Percentiles rank a stretch among this genome's conserved stretches.
phyloP scores from a whole-genome alignment of 768 basidiomycete genomes.

The Nidularia pulvinata region DNA sequence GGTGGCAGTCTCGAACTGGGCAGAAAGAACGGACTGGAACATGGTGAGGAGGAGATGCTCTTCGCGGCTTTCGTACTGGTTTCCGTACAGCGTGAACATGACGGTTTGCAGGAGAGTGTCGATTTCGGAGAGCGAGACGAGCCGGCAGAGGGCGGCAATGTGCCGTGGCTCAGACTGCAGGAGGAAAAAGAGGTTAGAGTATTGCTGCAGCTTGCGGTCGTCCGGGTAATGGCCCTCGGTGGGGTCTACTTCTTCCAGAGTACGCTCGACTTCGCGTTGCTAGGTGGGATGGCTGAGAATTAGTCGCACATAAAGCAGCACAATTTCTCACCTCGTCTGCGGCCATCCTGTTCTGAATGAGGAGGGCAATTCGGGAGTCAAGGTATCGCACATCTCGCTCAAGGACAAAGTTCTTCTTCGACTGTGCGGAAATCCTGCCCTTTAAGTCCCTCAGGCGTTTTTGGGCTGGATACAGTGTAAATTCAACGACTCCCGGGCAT shows the following conservation, averaged over 20 bases:
- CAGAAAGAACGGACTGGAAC: constrained; percentile 98
- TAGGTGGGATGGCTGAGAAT: constrained; percentile 22
- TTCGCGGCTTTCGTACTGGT: constrained; percentile 98
- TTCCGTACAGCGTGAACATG: constrained; percentile 99
- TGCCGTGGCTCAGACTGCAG: constrained; percentile 98
- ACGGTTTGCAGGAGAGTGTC: constrained; percentile 99
- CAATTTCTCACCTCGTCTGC: constrained; percentile 76
- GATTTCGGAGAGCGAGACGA: constrained; percentile 95
- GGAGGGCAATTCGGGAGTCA: constrained; percentile 93
- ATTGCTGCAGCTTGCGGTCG: constrained; percentile 92
- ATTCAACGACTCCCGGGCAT: background rate
- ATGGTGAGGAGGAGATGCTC: constrained; percentile 98
- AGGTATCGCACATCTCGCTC: constrained; percentile 99
- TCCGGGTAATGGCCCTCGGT: constrained; percentile 93
- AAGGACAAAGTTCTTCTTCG: constrained; percentile 99
- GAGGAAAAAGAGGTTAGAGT: constrained; percentile 98
- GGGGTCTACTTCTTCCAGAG: constrained; percentile 94
- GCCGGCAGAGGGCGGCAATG: constrained; percentile 93
- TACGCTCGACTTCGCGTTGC: constrained; percentile 95
- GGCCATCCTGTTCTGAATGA: constrained; percentile 99
- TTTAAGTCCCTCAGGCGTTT: constrained; percentile 97
- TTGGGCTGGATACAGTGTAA: constrained; percentile 62
- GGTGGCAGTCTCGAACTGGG: constrained; percentile 98
- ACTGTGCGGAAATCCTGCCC: constrained; percentile 95
- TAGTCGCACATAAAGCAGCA: constrained; percentile 4